phyloP scores from a whole-genome alignment of 345 rosid species.

The Chamaenerion angustifolium region DNA sequence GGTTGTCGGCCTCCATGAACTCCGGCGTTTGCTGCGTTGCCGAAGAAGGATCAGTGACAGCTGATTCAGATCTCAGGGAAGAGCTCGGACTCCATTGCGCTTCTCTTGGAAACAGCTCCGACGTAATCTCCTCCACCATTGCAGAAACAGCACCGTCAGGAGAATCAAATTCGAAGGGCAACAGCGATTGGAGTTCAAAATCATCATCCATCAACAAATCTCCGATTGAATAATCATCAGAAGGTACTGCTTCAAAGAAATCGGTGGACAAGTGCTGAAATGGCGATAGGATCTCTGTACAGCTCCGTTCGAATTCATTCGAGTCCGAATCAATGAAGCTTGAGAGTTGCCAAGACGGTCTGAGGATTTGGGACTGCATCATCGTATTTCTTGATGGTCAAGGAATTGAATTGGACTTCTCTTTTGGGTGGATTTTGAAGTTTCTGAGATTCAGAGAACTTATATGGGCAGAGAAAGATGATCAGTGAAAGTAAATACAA shows the following conservation, averaged over 20 bases:
- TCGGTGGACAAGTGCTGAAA: not conserved
- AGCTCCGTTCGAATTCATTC: not conserved
- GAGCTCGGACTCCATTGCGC: conserved; percentile 22
- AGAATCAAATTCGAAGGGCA: no score
- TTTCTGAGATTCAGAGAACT: not conserved
- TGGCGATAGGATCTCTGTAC: not conserved
- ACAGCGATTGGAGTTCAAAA: not conserved
- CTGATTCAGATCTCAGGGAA: conserved; percentile 12
- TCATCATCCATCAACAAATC: conserved; percentile 3
- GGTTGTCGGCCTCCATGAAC: conserved; percentile 16
- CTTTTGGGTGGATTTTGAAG: not conserved
- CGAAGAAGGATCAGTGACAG: not conserved
- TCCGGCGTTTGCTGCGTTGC: conserved; percentile 5
- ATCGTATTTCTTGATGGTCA: conserved; percentile 1
- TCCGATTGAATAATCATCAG: not conserved
- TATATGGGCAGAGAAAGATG: not conserved
- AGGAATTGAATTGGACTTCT: not conserved
- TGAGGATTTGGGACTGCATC: conserved; percentile 17
- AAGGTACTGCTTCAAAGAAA: not conserved
- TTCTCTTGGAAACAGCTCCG: not conserved
- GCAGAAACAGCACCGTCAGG: no score
- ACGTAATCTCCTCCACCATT: not conserved
- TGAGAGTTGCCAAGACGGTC: conserved; percentile 22
- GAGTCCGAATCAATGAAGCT: not conserved
- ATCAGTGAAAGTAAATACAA: not conserved